A percentile compares a stretch with the other conserved stretches of the same genome.
phyloP scores from a whole-genome alignment of 2,329 filamentous ascomycete genomes.

The Fusarium keratoplasticum region DNA sequence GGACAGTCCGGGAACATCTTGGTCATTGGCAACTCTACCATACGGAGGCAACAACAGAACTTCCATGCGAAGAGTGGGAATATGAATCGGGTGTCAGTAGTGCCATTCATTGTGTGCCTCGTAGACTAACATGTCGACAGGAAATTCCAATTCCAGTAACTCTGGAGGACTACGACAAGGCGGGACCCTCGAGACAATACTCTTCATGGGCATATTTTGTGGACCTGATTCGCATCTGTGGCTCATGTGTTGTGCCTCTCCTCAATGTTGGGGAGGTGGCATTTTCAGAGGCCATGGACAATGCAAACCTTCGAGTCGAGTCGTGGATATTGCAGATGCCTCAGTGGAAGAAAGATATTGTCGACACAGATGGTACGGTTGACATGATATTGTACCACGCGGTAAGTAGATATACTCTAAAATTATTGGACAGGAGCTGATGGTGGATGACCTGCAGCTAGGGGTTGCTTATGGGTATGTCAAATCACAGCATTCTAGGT shows the following conservation, averaged over 20 bases:
- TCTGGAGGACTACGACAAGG: slow-evolving; percentile 28
- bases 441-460: slow-evolving; percentile 14
- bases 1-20: slow-evolving; percentile 24
- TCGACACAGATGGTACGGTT: slow-evolving; percentile 29
- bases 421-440: slow-evolving; percentile 14
- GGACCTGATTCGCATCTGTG: slow-evolving; percentile 36
- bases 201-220: slow-evolving; percentile 42
- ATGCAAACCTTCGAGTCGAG: slow-evolving; percentile 26
- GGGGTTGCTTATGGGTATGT: slow-evolving; percentile 39
- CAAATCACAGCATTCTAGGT: neutral
- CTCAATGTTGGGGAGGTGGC: slow-evolving; percentile 16
- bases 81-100: slow-evolving; percentile 34
- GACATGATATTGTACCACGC: slow-evolving; percentile 42
- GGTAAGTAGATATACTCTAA: slow-evolving; percentile 21
- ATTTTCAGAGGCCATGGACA: slow-evolving; percentile 13
- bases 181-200: neutral
- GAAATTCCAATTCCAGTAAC: slow-evolving; percentile 26
- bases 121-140: slow-evolving; percentile 18
- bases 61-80: slow-evolving; percentile 43
- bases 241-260: slow-evolving; percentile 23
- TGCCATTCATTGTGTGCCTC: neutral
- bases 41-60: slow-evolving; percentile 17
- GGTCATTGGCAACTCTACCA: slow-evolving; percentile 19
- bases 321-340: slow-evolving; percentile 35
- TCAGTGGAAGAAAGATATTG: slow-evolving; percentile 21